Evolutionary conservation across 208 protist genomes (phyloP).

Genomic region (Leishmania guyanensis): DNA sequence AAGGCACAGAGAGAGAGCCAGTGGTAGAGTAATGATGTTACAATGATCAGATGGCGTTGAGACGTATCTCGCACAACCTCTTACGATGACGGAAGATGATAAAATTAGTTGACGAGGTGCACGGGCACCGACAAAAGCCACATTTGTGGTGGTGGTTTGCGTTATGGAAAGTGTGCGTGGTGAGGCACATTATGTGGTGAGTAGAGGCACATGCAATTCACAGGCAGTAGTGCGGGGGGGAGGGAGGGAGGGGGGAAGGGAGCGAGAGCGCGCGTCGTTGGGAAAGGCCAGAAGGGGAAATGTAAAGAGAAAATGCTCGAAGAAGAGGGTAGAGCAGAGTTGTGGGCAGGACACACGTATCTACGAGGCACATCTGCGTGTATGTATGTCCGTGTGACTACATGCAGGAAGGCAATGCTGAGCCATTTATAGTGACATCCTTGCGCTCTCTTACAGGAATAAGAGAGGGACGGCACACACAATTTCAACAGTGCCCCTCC

Average conservation of each 20-base stretch:
- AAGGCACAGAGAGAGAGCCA: background rate
- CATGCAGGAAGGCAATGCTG: background rate
- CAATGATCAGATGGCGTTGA: conserved; percentile 1
- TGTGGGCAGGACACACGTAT: background rate
- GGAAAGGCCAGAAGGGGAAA: background rate
- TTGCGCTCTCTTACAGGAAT: background rate
- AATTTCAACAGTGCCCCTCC: background rate
- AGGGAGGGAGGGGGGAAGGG: background rate
- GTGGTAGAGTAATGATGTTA: background rate
- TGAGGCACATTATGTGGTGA: background rate
- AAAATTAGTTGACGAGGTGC: background rate
- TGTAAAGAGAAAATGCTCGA: background rate
- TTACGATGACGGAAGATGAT: background rate
- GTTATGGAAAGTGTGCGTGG: too few species aligned
- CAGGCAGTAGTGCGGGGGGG: background rate
- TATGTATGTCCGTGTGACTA: background rate
- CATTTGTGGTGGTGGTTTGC: background rate
- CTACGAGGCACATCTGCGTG: background rate
- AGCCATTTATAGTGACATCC: background rate
- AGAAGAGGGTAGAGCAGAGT: background rate
- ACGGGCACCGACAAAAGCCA: background rate
- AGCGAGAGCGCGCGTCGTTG: background rate
- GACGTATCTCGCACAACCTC: background rate
- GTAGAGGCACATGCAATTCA: background rate
- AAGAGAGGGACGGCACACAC: background rate